Evolutionary conservation across 306 rosid genomes (phyloP).

Genomic region (Erythrophleum fordii): DNA sequence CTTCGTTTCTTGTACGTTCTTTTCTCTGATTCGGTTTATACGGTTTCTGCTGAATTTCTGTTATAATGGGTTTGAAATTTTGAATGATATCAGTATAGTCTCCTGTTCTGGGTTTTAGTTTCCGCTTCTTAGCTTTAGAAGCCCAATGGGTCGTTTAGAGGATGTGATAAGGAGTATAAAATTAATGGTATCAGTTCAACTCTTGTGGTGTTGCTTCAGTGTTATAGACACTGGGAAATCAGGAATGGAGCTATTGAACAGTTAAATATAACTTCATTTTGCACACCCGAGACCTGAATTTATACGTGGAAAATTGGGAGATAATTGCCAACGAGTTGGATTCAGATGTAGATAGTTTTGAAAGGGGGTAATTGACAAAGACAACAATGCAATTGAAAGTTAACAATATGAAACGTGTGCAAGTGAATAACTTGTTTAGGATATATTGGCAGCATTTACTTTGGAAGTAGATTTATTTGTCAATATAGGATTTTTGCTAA

Average conservation of each 20-base stretch:
- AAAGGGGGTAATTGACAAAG: not conserved
- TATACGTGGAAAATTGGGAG: not conserved
- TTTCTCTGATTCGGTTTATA: not conserved
- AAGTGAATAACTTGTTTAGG: not conserved
- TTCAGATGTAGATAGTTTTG: not conserved
- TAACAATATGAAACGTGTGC: not conserved
- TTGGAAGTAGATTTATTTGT: not conserved
- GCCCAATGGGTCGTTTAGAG: not conserved
- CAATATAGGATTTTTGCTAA: not conserved
- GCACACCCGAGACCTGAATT: not conserved
- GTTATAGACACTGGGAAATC: not conserved
- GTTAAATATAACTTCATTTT: not conserved
- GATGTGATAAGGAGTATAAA: not conserved
- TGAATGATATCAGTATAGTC: not conserved
- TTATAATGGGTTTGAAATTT: not conserved
- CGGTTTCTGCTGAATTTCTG: not conserved
- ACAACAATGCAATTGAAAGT: not conserved
- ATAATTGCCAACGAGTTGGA: not conserved
- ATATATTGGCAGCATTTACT: not conserved
- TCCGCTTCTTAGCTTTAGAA: not conserved
- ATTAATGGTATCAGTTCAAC: not conserved
- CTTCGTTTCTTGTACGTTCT: constrained; percentile 71
- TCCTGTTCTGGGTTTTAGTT: not conserved
- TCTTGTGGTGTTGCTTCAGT: not conserved
- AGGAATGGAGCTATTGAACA: not conserved